Evolutionary conservation across 73 alveolate species (phyloP), one percentile per base, ranked within the genome.

Genomic region (Paramecium sonneborni): DNA sequence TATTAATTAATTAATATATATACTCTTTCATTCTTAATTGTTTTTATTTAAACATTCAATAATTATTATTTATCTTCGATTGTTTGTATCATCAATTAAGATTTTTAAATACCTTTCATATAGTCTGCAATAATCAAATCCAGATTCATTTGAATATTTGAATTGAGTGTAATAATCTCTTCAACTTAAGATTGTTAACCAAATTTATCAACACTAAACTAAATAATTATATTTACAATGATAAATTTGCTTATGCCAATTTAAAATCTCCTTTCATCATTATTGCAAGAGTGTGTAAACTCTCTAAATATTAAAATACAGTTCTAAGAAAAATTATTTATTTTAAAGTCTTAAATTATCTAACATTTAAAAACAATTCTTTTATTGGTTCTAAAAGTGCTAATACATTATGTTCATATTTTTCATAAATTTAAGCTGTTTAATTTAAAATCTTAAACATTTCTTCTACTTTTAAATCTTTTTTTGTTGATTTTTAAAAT

Each of bases 181-280:
- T 67, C 84, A 26, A 67, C 38, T 67, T 67, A 9, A 12, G 44
- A 67, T 67, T 67, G 5, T 7, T 52, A 52, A 67, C 48, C 38
- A 7, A 67, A 67, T 32, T 67, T 67, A 30, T 67, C 84, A 7
- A 67, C 44, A 67, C 84, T 67, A 67, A 67, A 67, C 20, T 24
- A 67, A 10, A 14, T 23, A 28, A 24, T 57, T 24, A 0, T 67
- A 1, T 14, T 23, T 67, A 67, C 84, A 67, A 67, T 20, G 84
- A 32, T 67, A 67, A 67, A 67, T 67, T 67, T 67, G 38, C 38
- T 26, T 67, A 67, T 0, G 84, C 84, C 11, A 32, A 30, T 24
- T 32, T 67, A 67, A 67, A 67, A n/a, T 67, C 84, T 67, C 84
- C 84, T 67, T 67, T 67, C 38, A 30, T 67, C 38, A 67, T 67